Evolutionary conservation across 106 monocot genomes (phyloP).

Genomic region (Apostasia shenzhenica): DNA sequence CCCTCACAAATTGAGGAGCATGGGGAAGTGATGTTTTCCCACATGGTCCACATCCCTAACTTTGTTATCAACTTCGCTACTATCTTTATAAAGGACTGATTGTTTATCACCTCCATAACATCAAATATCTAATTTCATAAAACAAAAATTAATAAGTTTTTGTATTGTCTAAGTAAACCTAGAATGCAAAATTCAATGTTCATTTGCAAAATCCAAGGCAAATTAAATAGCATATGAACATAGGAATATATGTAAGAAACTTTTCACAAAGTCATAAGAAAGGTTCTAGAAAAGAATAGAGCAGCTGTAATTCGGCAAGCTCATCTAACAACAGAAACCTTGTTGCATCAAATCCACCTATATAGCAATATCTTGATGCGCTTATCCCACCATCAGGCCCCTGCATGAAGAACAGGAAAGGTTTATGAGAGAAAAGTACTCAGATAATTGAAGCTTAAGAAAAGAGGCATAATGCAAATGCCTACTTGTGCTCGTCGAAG

Average conservation of each 20-base stretch:
- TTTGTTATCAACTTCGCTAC: too few relatives aligned
- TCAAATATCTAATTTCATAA: too few relatives aligned
- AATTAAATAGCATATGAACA: too few relatives aligned
- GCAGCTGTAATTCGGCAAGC: not conserved
- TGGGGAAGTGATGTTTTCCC: too few relatives aligned
- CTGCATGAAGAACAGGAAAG: conserved; percentile 21
- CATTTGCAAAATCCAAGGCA: not conserved
- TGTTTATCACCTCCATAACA: too few relatives aligned
- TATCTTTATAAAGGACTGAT: too few relatives aligned
- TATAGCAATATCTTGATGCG: conserved; percentile 88
- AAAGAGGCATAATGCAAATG: not conserved
- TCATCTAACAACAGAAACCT: conserved; percentile 27
- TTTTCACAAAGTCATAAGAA: not conserved
- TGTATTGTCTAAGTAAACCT: too few relatives aligned
- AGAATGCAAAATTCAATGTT: too few relatives aligned
- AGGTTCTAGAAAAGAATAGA: not conserved
- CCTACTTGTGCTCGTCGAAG: conserved; percentile 83
- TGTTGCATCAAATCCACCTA: conserved; percentile 98
- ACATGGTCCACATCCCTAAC: too few relatives aligned
- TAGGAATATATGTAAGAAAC: too few relatives aligned
- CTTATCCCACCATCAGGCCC: conserved; percentile 94
- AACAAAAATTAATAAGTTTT: too few relatives aligned
- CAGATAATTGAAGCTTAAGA: not conserved
- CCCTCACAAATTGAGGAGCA: too few relatives aligned
- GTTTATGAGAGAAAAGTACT: not conserved